Base-by-base conservation (phyloP, 2,329 filamentous ascomycete species). In the Colletotrichum brevisporum region DNA sequence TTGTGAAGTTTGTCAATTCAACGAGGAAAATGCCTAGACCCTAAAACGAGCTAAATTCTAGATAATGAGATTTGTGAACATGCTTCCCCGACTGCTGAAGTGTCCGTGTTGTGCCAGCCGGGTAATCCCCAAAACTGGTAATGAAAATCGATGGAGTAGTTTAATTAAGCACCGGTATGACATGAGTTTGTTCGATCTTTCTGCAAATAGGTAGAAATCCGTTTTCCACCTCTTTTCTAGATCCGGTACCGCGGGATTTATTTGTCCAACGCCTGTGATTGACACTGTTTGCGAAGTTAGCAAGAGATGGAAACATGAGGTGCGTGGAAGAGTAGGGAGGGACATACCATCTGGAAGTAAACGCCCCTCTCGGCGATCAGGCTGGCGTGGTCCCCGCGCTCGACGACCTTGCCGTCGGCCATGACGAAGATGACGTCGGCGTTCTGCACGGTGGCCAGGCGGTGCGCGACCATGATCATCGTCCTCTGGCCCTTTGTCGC, bases 401-500 rank as follows among this genome's bases (percentile, higher is more conserved):
- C 83, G 0, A 83, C 73, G n/a, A 84, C 76, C 15, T 59, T 75
- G 0, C 83, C 84, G 0, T 80, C 77, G 4, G 79, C 79, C 65
- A 85, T 76, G 0, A 85, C 79, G 57, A 83, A 84, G 39, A 85
- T 85, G 0, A 78, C 71, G 70, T 85, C 82, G 0, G 83, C 83
- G 9, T 77, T 79, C 55, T 80, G 76, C 9, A 85, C 80, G 1
- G 81, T 85, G 4, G 78, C 76, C 1, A 85, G 71, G 5, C 83
- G 74, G 73, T 84, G 83, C 13, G 81, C 81, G 27, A 84, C 79
- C 13, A 79, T 79, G 60, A 84, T 77, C 51, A 67, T 71, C 9
- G 69, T 71, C 27, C 70, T 50, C 47, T 45, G 53, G 3, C 63
- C 68, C 48, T 70, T 67, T 4, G 54, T 56, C 6, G 68, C 68